These are phyloP conservation scores for Globisporangium rhizosaccharum DNA, from an alignment of 352 stramenopile species.

Conservation along the genomic window DNA sequence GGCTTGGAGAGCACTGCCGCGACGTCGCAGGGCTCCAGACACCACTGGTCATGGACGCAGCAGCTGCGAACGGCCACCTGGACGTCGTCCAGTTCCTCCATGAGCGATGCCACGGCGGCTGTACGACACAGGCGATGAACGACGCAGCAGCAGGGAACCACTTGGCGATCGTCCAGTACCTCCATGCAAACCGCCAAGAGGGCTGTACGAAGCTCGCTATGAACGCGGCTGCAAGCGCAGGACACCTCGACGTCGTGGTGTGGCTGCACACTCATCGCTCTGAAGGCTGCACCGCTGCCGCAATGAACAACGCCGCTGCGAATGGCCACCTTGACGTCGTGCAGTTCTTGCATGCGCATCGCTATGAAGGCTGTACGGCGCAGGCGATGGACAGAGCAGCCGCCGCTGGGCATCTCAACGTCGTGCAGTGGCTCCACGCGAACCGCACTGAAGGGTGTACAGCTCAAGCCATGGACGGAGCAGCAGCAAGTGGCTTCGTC, in stretches of 20 bases:
- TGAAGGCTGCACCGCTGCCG: constrained; percentile 11
- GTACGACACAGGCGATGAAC: constrained; percentile 15
- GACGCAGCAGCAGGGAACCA: constrained; percentile 31
- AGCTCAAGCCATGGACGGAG: constrained; percentile 1
- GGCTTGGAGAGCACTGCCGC: constrained; percentile 19
- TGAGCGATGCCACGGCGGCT: neutral
- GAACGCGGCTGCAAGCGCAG: neutral
- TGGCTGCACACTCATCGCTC: constrained; percentile 6
- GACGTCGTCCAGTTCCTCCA: constrained; percentile 8
- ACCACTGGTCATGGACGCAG: constrained; percentile 17
- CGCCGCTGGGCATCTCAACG: neutral
- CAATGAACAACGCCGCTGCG: constrained; percentile 3
- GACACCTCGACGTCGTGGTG: neutral
- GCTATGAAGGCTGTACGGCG: constrained; percentile 5
- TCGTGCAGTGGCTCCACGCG: constrained; percentile 10
- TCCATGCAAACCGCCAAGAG: constrained; percentile 27
- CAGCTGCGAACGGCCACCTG: constrained; percentile 14
- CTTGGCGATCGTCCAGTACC: constrained; percentile 28
- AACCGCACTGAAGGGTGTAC: constrained; percentile 4
- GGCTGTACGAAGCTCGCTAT: constrained; percentile 22
- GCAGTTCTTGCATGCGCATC: constrained; percentile 4
- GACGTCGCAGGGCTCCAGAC: constrained; percentile 10
- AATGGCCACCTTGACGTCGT: neutral
- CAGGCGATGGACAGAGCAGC: constrained; percentile 3
- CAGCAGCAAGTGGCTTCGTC: neutral